Conservation (phyloP, 2,329 filamentous ascomycete genomes). For the Pseudogymnoascus sp. region DNA sequence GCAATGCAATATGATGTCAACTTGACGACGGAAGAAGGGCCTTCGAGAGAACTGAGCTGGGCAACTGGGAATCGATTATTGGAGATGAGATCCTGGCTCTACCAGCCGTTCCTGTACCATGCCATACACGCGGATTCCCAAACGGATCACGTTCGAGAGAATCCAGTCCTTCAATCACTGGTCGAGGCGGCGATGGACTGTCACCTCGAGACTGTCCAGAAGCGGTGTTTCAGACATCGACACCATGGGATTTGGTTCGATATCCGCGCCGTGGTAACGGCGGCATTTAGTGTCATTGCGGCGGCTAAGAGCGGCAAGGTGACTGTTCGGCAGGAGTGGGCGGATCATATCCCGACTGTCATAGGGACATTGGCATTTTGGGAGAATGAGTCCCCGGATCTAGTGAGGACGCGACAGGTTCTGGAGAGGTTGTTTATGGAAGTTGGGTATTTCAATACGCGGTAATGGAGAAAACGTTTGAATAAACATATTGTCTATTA, state of each 20-base stretch:
- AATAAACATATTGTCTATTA: not conserved
- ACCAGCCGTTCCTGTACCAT: conserved; percentile 27
- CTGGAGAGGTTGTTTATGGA: not conserved
- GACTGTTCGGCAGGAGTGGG: not conserved
- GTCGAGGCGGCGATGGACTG: conserved; percentile 23
- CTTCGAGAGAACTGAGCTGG: conserved; percentile 23
- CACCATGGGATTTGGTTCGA: conserved; percentile 28
- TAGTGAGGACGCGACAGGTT: not conserved
- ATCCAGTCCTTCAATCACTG: conserved; percentile 13
- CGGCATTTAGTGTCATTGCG: conserved; percentile 4
- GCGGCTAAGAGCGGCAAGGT: conserved; percentile 7
- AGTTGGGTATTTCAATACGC: not conserved
- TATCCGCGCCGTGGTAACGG: conserved; percentile 15
- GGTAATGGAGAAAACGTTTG: not conserved
- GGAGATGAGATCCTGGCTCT: conserved; percentile 25
- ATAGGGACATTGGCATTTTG: not conserved
- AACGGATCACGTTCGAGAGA: not conserved
- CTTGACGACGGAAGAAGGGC: conserved; percentile 13
- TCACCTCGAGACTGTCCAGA: conserved; percentile 22
- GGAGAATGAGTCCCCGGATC: not conserved
- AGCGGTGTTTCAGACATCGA: conserved; percentile 21
- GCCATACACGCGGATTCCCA: conserved; percentile 17
- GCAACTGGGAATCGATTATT: conserved; percentile 17
- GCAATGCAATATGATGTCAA: conserved; percentile 21
- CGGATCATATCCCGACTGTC: not conserved